Percentiles rank a stretch among this genome's conserved stretches.
phyloP scores from a whole-genome alignment of 2,329 filamentous ascomycete genomes.

The Ophiostoma piceae region DNA sequence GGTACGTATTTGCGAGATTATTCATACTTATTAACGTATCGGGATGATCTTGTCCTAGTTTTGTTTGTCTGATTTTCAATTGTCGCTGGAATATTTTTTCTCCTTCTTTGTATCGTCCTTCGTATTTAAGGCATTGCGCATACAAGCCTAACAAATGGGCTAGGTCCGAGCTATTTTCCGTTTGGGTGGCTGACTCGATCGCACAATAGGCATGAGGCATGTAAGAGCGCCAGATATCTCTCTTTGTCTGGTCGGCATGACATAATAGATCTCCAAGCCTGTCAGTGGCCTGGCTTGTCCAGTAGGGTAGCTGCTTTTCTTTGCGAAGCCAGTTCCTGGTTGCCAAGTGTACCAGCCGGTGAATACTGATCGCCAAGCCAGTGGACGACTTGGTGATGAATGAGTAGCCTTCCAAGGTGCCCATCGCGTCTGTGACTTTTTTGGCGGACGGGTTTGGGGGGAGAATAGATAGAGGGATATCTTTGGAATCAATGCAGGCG shows the following conservation, averaged over 20 bases:
- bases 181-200: too few relatives aligned
- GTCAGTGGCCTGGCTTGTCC: neutral
- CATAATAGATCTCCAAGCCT: neutral
- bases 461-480: constrained; percentile 32
- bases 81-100: neutral
- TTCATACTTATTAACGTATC: neutral
- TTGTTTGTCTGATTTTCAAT: too few relatives aligned
- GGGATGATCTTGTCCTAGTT: neutral
- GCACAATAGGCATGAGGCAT: constrained; percentile 19
- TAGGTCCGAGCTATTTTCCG: neutral
- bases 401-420: neutral
- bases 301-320: neutral
- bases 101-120: neutral
- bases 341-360: constrained; percentile 33
- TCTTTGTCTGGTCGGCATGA: neutral
- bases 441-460: constrained; percentile 14
- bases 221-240: constrained; percentile 17
- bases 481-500: constrained; percentile 31
- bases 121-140: neutral
- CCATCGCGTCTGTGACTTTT: neutral
- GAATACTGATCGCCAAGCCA: constrained; percentile 30
- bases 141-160: neutral
- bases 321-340: constrained; percentile 32
- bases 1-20: neutral
- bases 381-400: neutral